Conservation (phyloP, 176 grass and related monocot species). For the Avena atlantica region DNA sequence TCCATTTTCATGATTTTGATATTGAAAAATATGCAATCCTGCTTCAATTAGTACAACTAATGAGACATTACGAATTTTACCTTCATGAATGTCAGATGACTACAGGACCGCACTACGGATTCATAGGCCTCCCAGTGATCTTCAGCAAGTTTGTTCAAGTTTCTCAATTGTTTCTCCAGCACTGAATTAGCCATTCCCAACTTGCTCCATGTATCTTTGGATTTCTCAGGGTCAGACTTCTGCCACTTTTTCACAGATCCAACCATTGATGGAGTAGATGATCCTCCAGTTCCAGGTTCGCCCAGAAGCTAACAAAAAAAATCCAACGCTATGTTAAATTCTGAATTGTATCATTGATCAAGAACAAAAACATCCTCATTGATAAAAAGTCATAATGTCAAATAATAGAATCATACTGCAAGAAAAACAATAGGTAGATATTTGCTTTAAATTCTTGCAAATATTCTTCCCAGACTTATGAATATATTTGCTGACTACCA, state of each 20-base stretch:
- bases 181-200: conserved; percentile 69
- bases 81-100: conserved; percentile 51
- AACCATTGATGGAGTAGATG: conserved; percentile 96
- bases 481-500: neutral
- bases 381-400: conserved; percentile 3
- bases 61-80: conserved; percentile 46
- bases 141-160: conserved; percentile 68
- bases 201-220: conserved; percentile 75
- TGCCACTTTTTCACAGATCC: conserved; percentile 91
- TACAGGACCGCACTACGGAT: conserved; percentile 60
- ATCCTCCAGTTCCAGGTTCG: conserved; percentile 92
- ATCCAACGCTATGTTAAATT: conserved; percentile 29
- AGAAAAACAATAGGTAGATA: neutral
- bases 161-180: conserved; percentile 75
- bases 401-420: conserved; percentile 6
- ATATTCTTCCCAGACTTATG: neutral
- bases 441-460: neutral
- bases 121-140: conserved; percentile 64
- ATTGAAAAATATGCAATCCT: conserved; percentile 6
- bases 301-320: conserved; percentile 74
- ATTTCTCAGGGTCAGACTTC: conserved; percentile 80
- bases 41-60: neutral
- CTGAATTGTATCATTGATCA: neutral
- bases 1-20: neutral
- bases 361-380: neutral